Conservation (phyloP, 1,284 basidiomycete genomes). For the Ustilago bromivora region DNA sequence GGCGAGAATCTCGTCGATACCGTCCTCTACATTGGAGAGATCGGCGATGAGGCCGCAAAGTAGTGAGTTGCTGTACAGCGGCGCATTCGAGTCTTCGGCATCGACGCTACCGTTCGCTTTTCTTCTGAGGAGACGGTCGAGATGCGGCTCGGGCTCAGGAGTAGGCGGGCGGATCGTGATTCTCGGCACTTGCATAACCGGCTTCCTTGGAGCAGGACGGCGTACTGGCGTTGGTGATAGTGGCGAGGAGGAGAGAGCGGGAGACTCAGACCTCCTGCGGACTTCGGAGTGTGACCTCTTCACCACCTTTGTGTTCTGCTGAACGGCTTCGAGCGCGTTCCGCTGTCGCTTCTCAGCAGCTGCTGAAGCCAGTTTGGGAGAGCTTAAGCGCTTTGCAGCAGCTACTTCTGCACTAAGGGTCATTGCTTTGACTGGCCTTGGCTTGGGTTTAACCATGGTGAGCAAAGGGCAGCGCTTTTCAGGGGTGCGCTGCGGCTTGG, state of each 20-base stretch:
- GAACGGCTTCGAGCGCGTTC: constrained; percentile 13
- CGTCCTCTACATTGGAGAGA: constrained; percentile 16
- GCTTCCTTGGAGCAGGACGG: neutral
- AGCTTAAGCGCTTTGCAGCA: constrained; percentile 14
- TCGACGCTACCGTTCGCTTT: neutral
- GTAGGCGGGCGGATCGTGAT: constrained; percentile 33
- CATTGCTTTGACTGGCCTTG: constrained; percentile 17
- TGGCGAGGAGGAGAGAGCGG: neutral
- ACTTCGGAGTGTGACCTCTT: neutral
- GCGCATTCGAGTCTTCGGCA: neutral
- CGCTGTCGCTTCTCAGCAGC: constrained; percentile 16
- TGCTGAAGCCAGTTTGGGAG: constrained; percentile 2
- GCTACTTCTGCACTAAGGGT: constrained; percentile 16
- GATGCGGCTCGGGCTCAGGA: constrained; percentile 18
- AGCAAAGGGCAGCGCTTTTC: constrained; percentile 7
- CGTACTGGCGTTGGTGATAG: neutral
- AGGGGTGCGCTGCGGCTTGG: constrained; percentile 17
- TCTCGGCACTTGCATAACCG: constrained; percentile 8
- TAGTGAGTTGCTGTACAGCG: constrained; percentile 15
- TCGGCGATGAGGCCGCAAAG: constrained; percentile 13
- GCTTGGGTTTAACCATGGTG: constrained; percentile 44
- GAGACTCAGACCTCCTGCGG: constrained; percentile 1
- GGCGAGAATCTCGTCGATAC: constrained; percentile 32
- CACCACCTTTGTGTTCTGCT: constrained; percentile 16
- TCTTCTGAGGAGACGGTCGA: neutral